Percentiles rank a stretch among this genome's conserved stretches.
Evolutionary conservation across 768 basidiomycete species (phyloP).

Genomic region (Tephrocybe sp.): DNA sequence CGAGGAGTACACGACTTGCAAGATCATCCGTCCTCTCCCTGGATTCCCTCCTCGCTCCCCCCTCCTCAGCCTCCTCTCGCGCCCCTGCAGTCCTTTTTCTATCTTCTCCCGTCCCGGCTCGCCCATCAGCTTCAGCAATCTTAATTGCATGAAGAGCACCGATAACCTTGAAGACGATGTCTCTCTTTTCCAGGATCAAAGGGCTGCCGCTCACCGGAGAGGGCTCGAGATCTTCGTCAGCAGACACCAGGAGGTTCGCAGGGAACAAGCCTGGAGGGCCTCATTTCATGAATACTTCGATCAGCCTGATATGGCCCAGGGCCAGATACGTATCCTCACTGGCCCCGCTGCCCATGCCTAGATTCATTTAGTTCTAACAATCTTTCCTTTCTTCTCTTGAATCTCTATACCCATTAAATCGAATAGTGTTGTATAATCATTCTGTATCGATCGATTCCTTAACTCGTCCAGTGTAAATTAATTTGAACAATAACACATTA

Average conservation of each 20-base stretch:
- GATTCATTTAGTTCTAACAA: no score
- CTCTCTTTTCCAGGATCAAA: slow-evolving; percentile 23
- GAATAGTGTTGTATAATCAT: no score
- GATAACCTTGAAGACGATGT: slow-evolving; percentile 29
- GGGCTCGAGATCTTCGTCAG: slow-evolving; percentile 16
- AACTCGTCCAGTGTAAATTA: no score
- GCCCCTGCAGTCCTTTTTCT: slow-evolving; percentile 23
- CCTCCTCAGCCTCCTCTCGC: slow-evolving; percentile 26
- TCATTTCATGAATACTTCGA: slow-evolving; percentile 12
- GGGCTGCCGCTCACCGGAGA: slow-evolving; percentile 1
- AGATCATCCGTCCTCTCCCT: slow-evolving; percentile 30
- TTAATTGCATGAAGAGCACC: slow-evolving; percentile 31
- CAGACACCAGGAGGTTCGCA: slow-evolving; percentile 1
- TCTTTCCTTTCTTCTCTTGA: no score
- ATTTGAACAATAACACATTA: no score
- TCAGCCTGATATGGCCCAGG: background rate
- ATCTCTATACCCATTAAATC: no score
- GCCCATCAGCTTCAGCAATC: slow-evolving; percentile 18
- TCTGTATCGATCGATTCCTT: no score
- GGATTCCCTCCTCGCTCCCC: slow-evolving; percentile 19
- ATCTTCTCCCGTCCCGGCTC: slow-evolving; percentile 20
- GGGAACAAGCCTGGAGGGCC: slow-evolving; percentile 16
- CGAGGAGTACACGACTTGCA: slow-evolving; percentile 32
- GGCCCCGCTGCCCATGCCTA: background rate
- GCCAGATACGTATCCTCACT: background rate